These are phyloP conservation scores for Pseudogymnoascus sp. DNA, from an alignment of 2,329 filamentous ascomycete species.

Conservation along the genomic window DNA sequence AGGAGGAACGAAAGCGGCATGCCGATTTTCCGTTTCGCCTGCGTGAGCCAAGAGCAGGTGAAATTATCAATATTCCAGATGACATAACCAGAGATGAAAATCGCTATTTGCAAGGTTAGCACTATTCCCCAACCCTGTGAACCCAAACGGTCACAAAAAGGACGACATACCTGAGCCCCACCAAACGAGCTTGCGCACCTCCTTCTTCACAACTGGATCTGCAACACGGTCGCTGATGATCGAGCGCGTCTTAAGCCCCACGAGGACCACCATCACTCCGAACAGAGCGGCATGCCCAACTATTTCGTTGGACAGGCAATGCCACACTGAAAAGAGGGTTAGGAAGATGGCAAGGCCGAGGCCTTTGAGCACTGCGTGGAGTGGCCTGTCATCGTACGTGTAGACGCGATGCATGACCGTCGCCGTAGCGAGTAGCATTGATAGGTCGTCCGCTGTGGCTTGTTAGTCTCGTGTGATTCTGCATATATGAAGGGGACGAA, in stretches of 20 bases:
- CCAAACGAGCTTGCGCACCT: slow-evolving; percentile 20
- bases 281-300: slow-evolving; percentile 22
- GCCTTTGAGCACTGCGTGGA: slow-evolving; percentile 32
- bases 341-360: slow-evolving; percentile 34
- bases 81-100: slow-evolving; percentile 38
- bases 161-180: slow-evolving; percentile 20
- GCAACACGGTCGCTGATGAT: slow-evolving; percentile 22
- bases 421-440: slow-evolving; percentile 46
- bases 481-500: slow-evolving; percentile 31
- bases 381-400: slow-evolving; percentile 35
- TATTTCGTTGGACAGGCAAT: slow-evolving; percentile 23
- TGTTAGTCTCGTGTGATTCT: slow-evolving; percentile 1
- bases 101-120: slow-evolving; percentile 14
- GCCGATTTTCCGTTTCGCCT: slow-evolving; percentile 36
- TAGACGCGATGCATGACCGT: slow-evolving; percentile 43
- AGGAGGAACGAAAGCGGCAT: slow-evolving; percentile 47
- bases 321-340: slow-evolving; percentile 34
- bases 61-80: slow-evolving; percentile 51
- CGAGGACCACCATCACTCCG: slow-evolving; percentile 20
- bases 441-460: slow-evolving; percentile 42
- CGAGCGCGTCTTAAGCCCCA: slow-evolving; percentile 21
- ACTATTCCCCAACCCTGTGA: not conserved
- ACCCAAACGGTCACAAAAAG: not conserved
- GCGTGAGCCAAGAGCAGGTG: slow-evolving; percentile 40
- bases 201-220: slow-evolving; percentile 17